Base-by-base conservation (phyloP, 2,329 filamentous ascomycete species). In the Aspergillus sp. region DNA sequence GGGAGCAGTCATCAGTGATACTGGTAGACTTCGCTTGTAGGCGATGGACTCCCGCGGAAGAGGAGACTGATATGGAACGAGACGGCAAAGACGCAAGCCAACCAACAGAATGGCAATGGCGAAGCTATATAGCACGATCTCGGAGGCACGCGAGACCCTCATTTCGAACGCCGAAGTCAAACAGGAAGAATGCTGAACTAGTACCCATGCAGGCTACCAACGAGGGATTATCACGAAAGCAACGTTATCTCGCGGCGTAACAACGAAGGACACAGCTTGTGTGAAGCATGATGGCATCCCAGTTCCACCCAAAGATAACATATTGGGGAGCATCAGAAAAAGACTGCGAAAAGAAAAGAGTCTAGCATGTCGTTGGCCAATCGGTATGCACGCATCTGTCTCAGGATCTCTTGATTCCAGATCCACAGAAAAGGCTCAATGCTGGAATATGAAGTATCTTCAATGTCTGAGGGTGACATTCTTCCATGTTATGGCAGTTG, bases 1-100 rank as follows among this genome's bases (percentile, higher is more conserved):
- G 29, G 56, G 54, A 6, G 52, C 54, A 9, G 48, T 48, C 9
- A 42, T 48, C 26, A 57, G 54, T 26, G 55, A 57, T 26, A 41
- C 56, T 8, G 54, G 56, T 4, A 58, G 34, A 39, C 55, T 57
- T 32, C 55, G 47, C 29, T 38, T 30, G 12, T 54, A 1, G 32
- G 45, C 4, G 46, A 43, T 7, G 44, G 35, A 33, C 45, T 8
- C 10, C 29, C 30, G 34, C 33, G 48, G 3, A 46, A 30, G 19
- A 54, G 40, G 1, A 39, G 42, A 6, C 50, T 42, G n/a, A 52
- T 35, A 32, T 30, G 27, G 28, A 51, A 50, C 7, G 56, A 51
- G 2, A 50, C 44, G 4, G 43, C 39, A 29, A 50, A n/a, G 8
- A 43, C 29, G 29, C 45, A 49, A 33, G 48, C 42, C 36, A 53